phyloP scores from a whole-genome alignment of 176 grass and related monocot genomes.

The Aegilops bicornis region DNA sequence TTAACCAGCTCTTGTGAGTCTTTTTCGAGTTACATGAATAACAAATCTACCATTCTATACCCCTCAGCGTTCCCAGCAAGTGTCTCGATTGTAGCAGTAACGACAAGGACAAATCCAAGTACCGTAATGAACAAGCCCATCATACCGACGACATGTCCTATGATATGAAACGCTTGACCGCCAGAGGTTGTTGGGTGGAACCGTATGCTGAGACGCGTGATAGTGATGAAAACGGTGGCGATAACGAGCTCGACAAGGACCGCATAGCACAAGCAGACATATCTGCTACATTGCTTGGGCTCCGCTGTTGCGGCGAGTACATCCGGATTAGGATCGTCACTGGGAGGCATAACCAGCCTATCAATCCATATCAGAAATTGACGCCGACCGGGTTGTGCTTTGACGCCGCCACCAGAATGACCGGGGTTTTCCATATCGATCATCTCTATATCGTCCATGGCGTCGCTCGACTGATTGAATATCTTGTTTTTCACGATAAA shows the following conservation, averaged over 20 bases:
- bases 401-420: neutral
- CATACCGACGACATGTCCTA: neutral
- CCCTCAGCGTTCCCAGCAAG: neutral
- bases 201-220: neutral
- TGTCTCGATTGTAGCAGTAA: neutral
- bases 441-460: neutral
- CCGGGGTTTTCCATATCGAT: neutral
- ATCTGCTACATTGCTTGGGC: neutral
- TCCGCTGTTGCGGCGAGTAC: neutral
- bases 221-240: too few species aligned
- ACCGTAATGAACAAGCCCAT: neutral
- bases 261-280: neutral
- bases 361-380: too few species aligned
- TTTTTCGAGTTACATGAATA: neutral
- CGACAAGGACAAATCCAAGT: neutral
- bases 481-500: neutral
- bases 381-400: neutral
- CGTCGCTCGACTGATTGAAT: accelerated
- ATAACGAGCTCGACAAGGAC: neutral
- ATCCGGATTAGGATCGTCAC: neutral
- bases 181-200: neutral
- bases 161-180: neutral
- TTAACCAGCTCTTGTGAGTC: neutral
- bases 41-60: neutral
- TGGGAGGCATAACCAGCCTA: neutral